Evolutionary conservation across 1,139 yeast genomes (phyloP), one percentile per base, ranked within the genome.

Genomic region (Diutina rugosa): DNA sequence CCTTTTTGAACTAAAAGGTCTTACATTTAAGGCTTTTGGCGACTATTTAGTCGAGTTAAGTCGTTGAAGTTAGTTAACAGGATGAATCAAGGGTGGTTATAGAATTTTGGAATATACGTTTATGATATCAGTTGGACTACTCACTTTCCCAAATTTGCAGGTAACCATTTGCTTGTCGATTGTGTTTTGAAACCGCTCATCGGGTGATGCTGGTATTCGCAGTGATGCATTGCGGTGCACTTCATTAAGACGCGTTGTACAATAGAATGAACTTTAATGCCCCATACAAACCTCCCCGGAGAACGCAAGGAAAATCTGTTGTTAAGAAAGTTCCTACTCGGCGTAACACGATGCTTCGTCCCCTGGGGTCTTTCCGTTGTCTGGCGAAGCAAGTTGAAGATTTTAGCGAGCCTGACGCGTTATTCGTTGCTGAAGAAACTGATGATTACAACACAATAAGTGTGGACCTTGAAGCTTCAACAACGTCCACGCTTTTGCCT

Each of bases 241-340:
- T 8, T 35, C 41, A 35, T 35, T 35, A 9, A 35, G 30, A 46
- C 49, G 49, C 49, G 49, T 46, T 9, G 9, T 44, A 9, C 10
- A 44, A 29, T 26, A 26, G 4, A 8, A 49, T 49, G 53, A 30
- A 44, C 8, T n/a, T 32, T 4, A 67, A 66, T 58, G 74, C 75
- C 29, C 76, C 74, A 0, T 73, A 72, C 64, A 71, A 66, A 58
- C 71, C 76, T 10, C 77, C 77, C 6, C 62, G 76, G 45, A 62
- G 65, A 32, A 46, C 63, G 6, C 29, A 46, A 51, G 41, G 12
- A 46, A 6, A 7, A n/a, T 12, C 35, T 5, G 16, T 9, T 4
- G n/a, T 47, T 5, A 47, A 47, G 30, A 12, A 21, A 6, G 51
- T 47, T 5, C 51, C 51, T 14, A 30, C n/a, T 21, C 51, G n/a